These are phyloP conservation scores for Chimonanthus praecox DNA, from an alignment of 164 flowering plant species.

Conservation along the genomic window DNA sequence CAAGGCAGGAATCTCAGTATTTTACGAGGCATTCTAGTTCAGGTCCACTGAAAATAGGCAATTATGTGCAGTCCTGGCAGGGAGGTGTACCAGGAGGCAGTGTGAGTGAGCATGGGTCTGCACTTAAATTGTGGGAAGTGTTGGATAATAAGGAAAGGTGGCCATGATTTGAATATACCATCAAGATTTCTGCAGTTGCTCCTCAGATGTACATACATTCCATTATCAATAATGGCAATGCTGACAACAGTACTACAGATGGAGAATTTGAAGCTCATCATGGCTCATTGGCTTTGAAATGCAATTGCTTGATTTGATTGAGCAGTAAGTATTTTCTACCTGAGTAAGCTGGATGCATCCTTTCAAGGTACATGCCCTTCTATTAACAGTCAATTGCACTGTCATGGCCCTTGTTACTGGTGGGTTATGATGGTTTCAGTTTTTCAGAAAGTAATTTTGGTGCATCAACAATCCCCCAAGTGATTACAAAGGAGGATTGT, in stretches of 20 bases:
- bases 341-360: neutral
- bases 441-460: neutral
- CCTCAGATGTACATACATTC: neutral
- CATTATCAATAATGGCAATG: neutral
- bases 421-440: neutral
- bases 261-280: neutral
- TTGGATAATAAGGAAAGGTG: conserved; percentile 1
- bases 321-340: neutral
- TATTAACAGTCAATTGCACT: neutral
- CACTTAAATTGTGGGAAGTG: conserved; percentile 19
- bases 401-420: neutral
- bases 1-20: conserved; percentile 42
- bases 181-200: neutral
- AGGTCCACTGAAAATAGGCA: conserved; percentile 53
- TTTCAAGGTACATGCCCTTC: neutral
- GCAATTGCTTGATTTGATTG: no score
- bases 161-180: neutral
- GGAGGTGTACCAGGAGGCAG: conserved; percentile 49
- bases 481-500: neutral
- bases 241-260: neutral
- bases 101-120: conserved; percentile 51
- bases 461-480: neutral
- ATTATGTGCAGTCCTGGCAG: conserved; percentile 45
- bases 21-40: conserved; percentile 67
- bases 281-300: neutral